Base-by-base conservation (phyloP, 2,329 filamentous ascomycete genomes). In the Botrytis medusae region DNA sequence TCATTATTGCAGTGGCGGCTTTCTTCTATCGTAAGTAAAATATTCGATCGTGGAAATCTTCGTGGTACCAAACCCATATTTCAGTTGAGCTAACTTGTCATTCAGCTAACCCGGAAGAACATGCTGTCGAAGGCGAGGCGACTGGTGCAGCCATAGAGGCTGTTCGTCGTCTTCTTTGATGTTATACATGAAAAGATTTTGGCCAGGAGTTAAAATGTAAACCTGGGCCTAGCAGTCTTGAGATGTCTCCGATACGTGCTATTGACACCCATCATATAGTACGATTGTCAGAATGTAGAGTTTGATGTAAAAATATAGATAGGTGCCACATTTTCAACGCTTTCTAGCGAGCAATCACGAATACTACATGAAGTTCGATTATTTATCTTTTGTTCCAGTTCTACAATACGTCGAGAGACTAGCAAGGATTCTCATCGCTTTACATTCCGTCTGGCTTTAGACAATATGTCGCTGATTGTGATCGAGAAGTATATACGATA, bases 1-100 rank as follows among this genome's bases (percentile, higher is more conserved):
- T 89, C 42, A 86, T 87, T 25, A 88, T 91, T 76, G 88, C 88
- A 10, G 86, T 87, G 2, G 87, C 87, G 1, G 87, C 87, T 2
- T 88, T 82, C 75, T 88, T 87, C 78, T 89, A 86, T 76, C 88
- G 87, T 6, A 84, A 87, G 71, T 72, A 20, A 18, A 69, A 25
- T 22, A 12, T 42, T 44, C 10, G n/a, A 7, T 37, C 40, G 48
- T n/a, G 20, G 34, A 20, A 9, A 54, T 12, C 29, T 44, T 46
- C 20, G 14, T n/a, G 44, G 40, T n/a, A 34, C 4, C 29, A 25
- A 34, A 18, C 8, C n/a, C 18, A 20, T 12, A n/a, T 29, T 62
- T 9, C 29, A 37, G 29, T 57, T 46, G 18, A 68, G 48, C 71
- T 72, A 60, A 72, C 44, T n/a, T 25, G 34, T 42, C 1, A 22